A percentile compares a stretch with the other conserved stretches of the same genome.
Evolutionary conservation across 2,329 filamentous ascomycete genomes (phyloP).

Genomic region (Ophiostoma montium): DNA sequence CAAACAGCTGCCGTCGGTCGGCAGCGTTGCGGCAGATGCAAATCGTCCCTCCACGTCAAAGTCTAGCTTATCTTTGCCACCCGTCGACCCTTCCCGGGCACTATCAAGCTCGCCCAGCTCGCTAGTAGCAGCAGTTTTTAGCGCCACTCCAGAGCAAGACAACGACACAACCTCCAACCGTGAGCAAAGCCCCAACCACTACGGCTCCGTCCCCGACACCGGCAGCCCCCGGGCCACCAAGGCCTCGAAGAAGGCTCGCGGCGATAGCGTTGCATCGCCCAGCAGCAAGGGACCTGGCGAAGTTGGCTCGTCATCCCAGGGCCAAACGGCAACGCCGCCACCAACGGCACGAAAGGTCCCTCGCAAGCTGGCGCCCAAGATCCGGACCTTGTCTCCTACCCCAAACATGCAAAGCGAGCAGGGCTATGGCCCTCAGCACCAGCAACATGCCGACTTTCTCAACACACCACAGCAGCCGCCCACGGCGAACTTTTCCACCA

Average conservation of each 20-base stretch:
- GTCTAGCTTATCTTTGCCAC: slow-evolving; percentile 38
- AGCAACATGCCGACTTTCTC: slow-evolving; percentile 24
- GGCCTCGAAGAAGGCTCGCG: slow-evolving; percentile 31
- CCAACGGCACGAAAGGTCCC: slow-evolving; percentile 40
- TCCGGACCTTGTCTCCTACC: slow-evolving; percentile 16
- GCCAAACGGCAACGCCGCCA: slow-evolving; percentile 46
- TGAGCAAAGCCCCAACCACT: neutral
- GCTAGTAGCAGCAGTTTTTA: slow-evolving; percentile 20
- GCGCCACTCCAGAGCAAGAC: slow-evolving; percentile 8
- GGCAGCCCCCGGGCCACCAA: slow-evolving; percentile 15
- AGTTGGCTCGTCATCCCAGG: slow-evolving; percentile 20
- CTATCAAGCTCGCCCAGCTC: slow-evolving; percentile 43
- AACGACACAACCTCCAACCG: neutral
- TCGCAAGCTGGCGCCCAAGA: slow-evolving; percentile 39
- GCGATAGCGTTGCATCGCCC: slow-evolving; percentile 21
- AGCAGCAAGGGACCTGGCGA: neutral
- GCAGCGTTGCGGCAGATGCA: slow-evolving; percentile 34
- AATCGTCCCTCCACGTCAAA: slow-evolving; percentile 20
- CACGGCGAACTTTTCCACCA: slow-evolving; percentile 31
- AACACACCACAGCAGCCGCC: slow-evolving; percentile 34
- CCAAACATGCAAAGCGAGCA: slow-evolving; percentile 43
- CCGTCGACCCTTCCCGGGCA: slow-evolving; percentile 44
- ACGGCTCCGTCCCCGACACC: slow-evolving; percentile 15
- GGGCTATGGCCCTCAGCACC: slow-evolving; percentile 31
- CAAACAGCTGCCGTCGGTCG: slow-evolving; percentile 38